Evolutionary conservation across 164 flowering plant genomes (phyloP), one percentile per base, ranked within the genome.

Genomic region (Saururus chinensis): DNA sequence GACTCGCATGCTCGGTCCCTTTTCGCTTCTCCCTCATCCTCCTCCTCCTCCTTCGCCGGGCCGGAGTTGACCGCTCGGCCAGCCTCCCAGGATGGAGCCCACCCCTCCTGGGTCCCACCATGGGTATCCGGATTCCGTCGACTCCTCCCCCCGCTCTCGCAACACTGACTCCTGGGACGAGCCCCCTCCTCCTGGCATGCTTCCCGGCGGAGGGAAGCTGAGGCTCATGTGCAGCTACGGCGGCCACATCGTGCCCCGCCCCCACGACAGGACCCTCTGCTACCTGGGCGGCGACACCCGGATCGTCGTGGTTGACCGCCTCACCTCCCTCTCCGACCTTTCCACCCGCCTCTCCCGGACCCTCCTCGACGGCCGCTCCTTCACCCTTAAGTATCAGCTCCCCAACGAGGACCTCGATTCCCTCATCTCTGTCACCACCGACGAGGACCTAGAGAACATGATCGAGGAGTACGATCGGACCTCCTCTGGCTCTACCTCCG

Each of bases 171-270:
- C 84, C 21, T 76, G 77, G 81, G 84, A 80, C 48, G 83, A 79
- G 7, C 75, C 59, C 37, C 58, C 16, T 54, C 56, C 76, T 40
- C 40, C 53, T 30, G 41, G 63, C 49, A 19, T 30, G 12, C 17
- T 22, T n/a, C 49, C 68, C 48, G 48, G 65, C 69, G 24, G 45
- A 1, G 35, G 68, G 13, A 85, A 82, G 70, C 83, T 92, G 22
- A 88, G 98, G n/a, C 79, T 89, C 57, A 89, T 92, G 96, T 87
- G 96, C 74, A 86, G 93, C 82, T 89, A 83, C 54, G 98, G 92
- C 64, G 98, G 98, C 5, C 92, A 81, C 73, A 92, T 92, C 62
- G 75, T 89, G 41, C 98, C 98, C 17, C 88, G 96, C 3, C 97
- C 96, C 0, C 89, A 83, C 70, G 96, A 86, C 72, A 89, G 84